phyloP scores from a whole-genome alignment of 2,329 filamentous ascomycete genomes.

The Thielaviopsis populi region DNA sequence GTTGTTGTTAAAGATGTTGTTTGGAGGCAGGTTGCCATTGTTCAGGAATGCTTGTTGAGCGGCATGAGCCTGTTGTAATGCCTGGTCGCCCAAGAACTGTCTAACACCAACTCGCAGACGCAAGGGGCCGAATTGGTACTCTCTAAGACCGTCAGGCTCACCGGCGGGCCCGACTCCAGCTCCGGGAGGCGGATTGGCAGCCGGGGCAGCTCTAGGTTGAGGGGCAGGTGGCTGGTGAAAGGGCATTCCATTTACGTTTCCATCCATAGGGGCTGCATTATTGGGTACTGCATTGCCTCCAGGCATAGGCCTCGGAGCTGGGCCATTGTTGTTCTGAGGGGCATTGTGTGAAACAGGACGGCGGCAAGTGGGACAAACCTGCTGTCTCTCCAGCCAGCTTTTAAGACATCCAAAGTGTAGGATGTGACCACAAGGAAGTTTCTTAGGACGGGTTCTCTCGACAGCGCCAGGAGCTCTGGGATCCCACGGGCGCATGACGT shows the following conservation, averaged over 20 bases:
- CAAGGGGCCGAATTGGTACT: constrained; percentile 13
- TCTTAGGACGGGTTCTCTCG: constrained; percentile 80
- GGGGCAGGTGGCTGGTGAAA: constrained; percentile 13
- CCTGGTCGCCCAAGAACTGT: constrained; percentile 22
- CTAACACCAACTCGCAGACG: constrained; percentile 20
- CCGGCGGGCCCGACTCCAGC: constrained; percentile 1
- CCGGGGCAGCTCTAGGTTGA: constrained; percentile 1
- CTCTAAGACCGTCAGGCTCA: constrained; percentile 10
- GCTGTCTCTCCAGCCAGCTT: constrained; percentile 93
- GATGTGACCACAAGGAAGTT: constrained; percentile 90
- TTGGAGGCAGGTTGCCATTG: constrained; percentile 10
- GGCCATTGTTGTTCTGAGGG: constrained; percentile 24
- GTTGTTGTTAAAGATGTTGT: constrained; percentile 11
- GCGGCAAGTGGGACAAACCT: constrained; percentile 90
- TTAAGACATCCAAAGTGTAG: constrained; percentile 87
- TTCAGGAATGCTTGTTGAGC: constrained; percentile 12
- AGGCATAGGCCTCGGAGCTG: constrained; percentile 20
- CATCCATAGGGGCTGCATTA: constrained; percentile 18
- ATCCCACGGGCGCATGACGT: constrained; percentile 80
- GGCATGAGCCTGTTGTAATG: constrained; percentile 16
- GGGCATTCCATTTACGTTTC: constrained; percentile 20
- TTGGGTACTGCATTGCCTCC: constrained; percentile 20
- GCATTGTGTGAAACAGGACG: constrained; percentile 51
- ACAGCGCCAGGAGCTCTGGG: constrained; percentile 47
- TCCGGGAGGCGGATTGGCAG: not conserved